Evolutionary conservation across 306 rosid genomes (phyloP).

Genomic region (barrel medic (Medicago truncatula)): MtrunA17r5.0-ANR NC_053046.1:17397501-17398000

Average conservation of each 20-base stretch:
- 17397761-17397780: constrained; percentile 10
- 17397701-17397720: background rate
- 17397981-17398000: background rate
- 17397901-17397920: constrained; percentile 1
- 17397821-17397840: background rate
- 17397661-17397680: constrained; percentile 3
- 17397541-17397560: constrained; percentile 5
- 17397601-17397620: constrained; percentile 3
- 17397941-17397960: background rate
- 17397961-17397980: background rate
- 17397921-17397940: background rate
- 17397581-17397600: background rate
- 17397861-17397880: background rate
- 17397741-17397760: background rate
- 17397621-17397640: constrained; percentile 20
- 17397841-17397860: constrained; percentile 4
- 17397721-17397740: background rate
- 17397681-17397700: constrained; percentile 2
- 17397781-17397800: constrained; percentile 15
- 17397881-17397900: constrained; percentile 25
- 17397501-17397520: background rate
- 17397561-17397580: constrained; percentile 3
- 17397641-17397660: background rate
- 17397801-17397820: background rate
- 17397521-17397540: constrained; percentile 21